Base-by-base conservation (phyloP, 176 grass and related monocot species). In the Chrysopogon serrulatus region DNA sequence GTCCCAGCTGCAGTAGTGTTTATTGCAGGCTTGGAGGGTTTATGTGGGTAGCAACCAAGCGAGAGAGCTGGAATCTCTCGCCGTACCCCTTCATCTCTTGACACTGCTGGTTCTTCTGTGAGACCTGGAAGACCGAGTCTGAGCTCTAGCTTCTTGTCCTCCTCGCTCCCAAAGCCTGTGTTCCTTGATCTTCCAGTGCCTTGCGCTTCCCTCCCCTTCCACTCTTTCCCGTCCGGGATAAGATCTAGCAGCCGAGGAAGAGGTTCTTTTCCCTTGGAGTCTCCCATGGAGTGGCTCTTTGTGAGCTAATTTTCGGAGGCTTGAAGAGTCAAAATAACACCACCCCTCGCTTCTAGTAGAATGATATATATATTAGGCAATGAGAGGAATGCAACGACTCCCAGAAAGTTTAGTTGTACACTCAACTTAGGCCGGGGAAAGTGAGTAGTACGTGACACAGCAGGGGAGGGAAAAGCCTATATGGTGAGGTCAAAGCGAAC, bases 101-200 rank as follows among this genome's bases (percentile, higher is more conserved):
- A 42, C 27, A 37, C 47, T 13, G 35, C 49, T 23, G 56, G 16
- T 79, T 82, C 78, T 72, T 72, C n/a, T 37, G 27, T 10, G 48
- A 84, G 65, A 82, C 97, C 97, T 39, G 97, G 97, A 72, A 80
- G 97, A 3, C 91, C 91, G 35, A 99, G 91, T 81, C 73, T 99
- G 8, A 99, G 80, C 66, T 99, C 97, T 84, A 99, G 84, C 24
- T 94, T 78, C 79, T 56, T 89, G 77, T 96, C 97, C 48, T 92
- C 93, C 21, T 93, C 73, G 34, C 62, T 73, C 18, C 69, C 73
- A 40, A 89, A 84, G 19, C 83, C 36, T 17, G 42, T 64, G 78
- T 83, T 79, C 17, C 68, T 73, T 60, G 73, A 57, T 60, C 84
- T 69, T 40, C 72, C 76, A 48, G 13, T 17, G 16, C 23, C 42